Evolutionary conservation across 2,329 filamentous ascomycete genomes (phyloP).

Genomic region (Neocucurbitaria cava): DNA sequence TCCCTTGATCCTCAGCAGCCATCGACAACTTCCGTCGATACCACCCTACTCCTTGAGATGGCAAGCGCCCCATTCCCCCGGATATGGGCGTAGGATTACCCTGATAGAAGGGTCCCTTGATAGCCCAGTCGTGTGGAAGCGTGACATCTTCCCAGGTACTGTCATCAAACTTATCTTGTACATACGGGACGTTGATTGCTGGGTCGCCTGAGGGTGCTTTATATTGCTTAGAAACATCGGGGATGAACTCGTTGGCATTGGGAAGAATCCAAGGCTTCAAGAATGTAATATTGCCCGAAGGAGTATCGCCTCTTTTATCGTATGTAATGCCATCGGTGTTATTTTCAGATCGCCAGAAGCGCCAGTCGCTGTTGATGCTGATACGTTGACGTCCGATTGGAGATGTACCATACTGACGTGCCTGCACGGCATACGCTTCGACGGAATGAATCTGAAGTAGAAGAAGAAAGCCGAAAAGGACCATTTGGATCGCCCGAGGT

Average conservation of each 20-base stretch:
- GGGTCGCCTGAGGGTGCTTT: constrained; percentile 29
- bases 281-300: constrained; percentile 8
- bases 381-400: constrained; percentile 28
- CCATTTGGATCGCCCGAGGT: neutral
- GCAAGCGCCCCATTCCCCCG: constrained; percentile 55
- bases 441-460: neutral
- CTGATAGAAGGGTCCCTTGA: constrained; percentile 54
- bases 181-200: constrained; percentile 35
- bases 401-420: neutral
- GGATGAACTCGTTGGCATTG: constrained; percentile 50
- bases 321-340: constrained; percentile 47
- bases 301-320: constrained; percentile 21
- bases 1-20: constrained; percentile 40
- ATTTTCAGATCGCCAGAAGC: constrained; percentile 41
- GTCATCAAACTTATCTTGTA: constrained; percentile 50
- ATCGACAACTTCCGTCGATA: constrained; percentile 55
- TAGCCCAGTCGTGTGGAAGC: constrained; percentile 60
- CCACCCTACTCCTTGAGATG: constrained; percentile 62
- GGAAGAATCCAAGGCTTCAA: constrained; percentile 52
- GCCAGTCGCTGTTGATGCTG: constrained; percentile 47
- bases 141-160: constrained; percentile 51
- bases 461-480: neutral
- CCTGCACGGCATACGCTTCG: neutral
- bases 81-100: constrained; percentile 31
- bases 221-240: constrained; percentile 36